Percentiles rank a stretch among this genome's conserved stretches.
Evolutionary conservation across 495 filamentous ascomycete genomes (phyloP).

Genomic region (Aspergillus nanangensis): DNA sequence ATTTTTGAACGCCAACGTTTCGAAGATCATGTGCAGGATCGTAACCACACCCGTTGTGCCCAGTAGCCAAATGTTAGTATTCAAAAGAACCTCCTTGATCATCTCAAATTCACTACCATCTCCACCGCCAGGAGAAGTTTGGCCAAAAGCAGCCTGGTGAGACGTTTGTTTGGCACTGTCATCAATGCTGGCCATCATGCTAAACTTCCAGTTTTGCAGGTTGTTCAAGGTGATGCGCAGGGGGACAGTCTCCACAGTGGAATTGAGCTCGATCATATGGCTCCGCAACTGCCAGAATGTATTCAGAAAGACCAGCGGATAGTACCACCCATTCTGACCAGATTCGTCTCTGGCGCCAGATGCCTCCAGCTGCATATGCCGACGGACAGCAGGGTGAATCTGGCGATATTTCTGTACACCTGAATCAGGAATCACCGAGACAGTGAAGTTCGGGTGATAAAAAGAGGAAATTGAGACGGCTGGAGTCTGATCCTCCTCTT

Average conservation of each 20-base stretch:
- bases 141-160: constrained; percentile 62
- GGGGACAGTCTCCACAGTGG: constrained; percentile 79
- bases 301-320: constrained; percentile 86
- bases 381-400: constrained; percentile 67
- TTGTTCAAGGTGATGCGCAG: constrained; percentile 82
- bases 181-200: constrained; percentile 76
- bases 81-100: constrained; percentile 88
- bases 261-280: constrained; percentile 90
- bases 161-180: constrained; percentile 79
- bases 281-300: constrained; percentile 93
- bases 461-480: constrained; percentile 64
- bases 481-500: constrained; percentile 52
- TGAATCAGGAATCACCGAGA: constrained; percentile 80
- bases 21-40: constrained; percentile 90
- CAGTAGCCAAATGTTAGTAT: constrained; percentile 91
- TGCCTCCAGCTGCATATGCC: constrained; percentile 72
- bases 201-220: constrained; percentile 87
- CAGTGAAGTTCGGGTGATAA: constrained; percentile 92
- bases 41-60: constrained; percentile 78
- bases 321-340: constrained; percentile 95
- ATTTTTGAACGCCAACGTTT: constrained; percentile 93
- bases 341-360: constrained; percentile 70
- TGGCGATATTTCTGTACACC: constrained; percentile 61
- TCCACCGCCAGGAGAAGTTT: constrained; percentile 57
- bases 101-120: constrained; percentile 88